A percentile compares a stretch with the other conserved stretches of the same genome.
Evolutionary conservation across 169 alveolate species (phyloP).

Genomic region (Plasmodium adleri): DNA sequence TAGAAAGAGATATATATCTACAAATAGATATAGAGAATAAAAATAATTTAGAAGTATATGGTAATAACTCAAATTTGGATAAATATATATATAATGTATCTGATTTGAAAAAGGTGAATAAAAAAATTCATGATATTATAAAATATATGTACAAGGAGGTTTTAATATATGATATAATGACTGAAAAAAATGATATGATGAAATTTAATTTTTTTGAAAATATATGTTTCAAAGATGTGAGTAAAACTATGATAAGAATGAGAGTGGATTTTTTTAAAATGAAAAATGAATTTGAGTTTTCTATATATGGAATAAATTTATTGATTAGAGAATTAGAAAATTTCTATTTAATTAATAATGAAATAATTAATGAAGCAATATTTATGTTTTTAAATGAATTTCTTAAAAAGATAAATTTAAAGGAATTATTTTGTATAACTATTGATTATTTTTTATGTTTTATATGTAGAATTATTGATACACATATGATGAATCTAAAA

Average conservation of each 20-base stretch:
- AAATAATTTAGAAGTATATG: background rate
- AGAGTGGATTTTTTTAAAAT: slow-evolving; percentile 24
- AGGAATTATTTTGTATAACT: slow-evolving; percentile 7
- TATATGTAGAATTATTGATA: slow-evolving; percentile 19
- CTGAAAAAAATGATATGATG: slow-evolving; percentile 28
- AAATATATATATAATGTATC: background rate
- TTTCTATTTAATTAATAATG: slow-evolving; percentile 6
- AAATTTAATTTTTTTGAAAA: slow-evolving; percentile 50
- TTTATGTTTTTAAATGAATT: slow-evolving; percentile 23
- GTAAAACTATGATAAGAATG: slow-evolving; percentile 35
- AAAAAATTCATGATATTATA: slow-evolving; percentile 13
- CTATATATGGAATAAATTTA: slow-evolving; percentile 16
- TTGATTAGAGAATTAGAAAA: slow-evolving; percentile 22
- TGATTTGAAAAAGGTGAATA: slow-evolving; percentile 48
- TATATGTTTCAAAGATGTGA: slow-evolving; percentile 34
- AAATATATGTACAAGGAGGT: slow-evolving; percentile 49
- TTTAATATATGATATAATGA: slow-evolving; percentile 5
- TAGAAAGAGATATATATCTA: background rate
- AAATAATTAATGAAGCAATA: slow-evolving; percentile 27
- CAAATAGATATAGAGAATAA: background rate
- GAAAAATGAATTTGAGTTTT: background rate
- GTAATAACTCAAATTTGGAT: no score
- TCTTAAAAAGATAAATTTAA: slow-evolving; percentile 34
- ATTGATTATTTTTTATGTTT: slow-evolving; percentile 21
- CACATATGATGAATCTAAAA: slow-evolving; percentile 26